Conservation (phyloP, 1,284 basidiomycete species). For the Ustilago lituana region DNA sequence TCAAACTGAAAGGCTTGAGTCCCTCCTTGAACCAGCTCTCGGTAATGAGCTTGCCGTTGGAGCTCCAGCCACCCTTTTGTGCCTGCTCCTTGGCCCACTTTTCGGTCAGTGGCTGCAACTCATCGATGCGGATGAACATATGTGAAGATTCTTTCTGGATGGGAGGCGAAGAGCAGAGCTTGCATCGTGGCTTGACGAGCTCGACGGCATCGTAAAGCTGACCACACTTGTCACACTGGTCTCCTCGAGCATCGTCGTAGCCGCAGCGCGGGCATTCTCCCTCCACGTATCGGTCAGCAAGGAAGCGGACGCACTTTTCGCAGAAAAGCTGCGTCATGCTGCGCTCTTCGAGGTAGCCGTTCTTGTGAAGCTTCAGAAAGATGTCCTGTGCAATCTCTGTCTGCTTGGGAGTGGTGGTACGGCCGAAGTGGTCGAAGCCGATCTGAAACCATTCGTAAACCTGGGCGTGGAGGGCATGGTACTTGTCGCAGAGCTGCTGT, state of each 20-base stretch:
- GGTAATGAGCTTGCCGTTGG: constrained; percentile 89
- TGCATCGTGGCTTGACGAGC: constrained; percentile 93
- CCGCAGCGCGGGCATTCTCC: constrained; percentile 65
- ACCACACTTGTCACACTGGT: constrained; percentile 96
- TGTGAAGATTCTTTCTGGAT: constrained; percentile 76
- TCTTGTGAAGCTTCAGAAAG: constrained; percentile 64
- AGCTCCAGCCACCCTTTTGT: constrained; percentile 87
- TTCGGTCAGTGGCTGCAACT: constrained; percentile 83
- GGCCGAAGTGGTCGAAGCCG: constrained; percentile 96
- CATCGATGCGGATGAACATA: constrained; percentile 89
- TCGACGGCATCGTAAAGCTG: constrained; percentile 89
- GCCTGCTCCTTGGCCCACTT: constrained; percentile 86
- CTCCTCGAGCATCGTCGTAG: constrained; percentile 85
- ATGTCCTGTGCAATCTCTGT: constrained; percentile 73
- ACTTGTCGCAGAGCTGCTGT: constrained; percentile 90
- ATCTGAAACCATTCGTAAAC: constrained; percentile 94
- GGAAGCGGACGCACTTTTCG: constrained; percentile 59
- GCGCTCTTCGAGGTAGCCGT: constrained; percentile 64
- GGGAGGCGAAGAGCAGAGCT: constrained; percentile 82
- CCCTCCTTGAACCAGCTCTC: constrained; percentile 90
- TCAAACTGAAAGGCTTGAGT: constrained; percentile 87
- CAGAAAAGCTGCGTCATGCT: constrained; percentile 65
- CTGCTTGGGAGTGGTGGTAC: constrained; percentile 89
- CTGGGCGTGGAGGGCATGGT: constrained; percentile 85
- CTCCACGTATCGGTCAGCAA: constrained; percentile 67